phyloP scores from a whole-genome alignment of 768 basidiomycete genomes.

The Mycena alexandri region DNA sequence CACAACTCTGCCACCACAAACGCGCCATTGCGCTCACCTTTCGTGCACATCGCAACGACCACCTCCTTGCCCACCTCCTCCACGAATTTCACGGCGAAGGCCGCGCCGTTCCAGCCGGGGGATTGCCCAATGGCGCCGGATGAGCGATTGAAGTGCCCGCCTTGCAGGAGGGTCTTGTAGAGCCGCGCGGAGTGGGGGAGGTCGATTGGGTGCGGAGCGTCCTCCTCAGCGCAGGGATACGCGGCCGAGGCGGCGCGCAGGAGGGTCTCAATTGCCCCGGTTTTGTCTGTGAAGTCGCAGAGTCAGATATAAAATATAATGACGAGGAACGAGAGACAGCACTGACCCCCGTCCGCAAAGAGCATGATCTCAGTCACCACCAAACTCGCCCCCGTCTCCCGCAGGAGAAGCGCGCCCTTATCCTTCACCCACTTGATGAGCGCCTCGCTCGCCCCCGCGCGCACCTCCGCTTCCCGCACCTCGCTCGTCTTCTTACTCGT shows the following conservation, averaged over 20 bases:
- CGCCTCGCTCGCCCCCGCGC: constrained; percentile 78
- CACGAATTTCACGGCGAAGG: constrained; percentile 73
- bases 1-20: constrained; percentile 84
- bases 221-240: constrained; percentile 65
- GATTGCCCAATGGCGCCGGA: constrained; percentile 67
- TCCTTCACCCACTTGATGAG: constrained; percentile 79
- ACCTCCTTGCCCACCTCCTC: constrained; percentile 64
- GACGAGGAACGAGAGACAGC: background rate
- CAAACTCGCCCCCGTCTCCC: constrained; percentile 86
- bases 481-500: constrained; percentile 88
- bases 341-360: constrained; percentile 85
- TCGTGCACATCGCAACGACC: constrained; percentile 66
- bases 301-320: constrained; percentile 1
- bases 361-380: constrained; percentile 88
- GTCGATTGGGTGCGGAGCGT: constrained; percentile 75
- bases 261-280: constrained; percentile 69
- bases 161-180: constrained; percentile 92
- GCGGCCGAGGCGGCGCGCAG: constrained; percentile 66
- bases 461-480: constrained; percentile 76
- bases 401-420: constrained; percentile 69
- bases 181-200: constrained; percentile 85
- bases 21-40: constrained; percentile 70
- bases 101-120: constrained; percentile 65
- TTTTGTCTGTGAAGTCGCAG: constrained; percentile 70
- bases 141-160: constrained; percentile 85